A percentile compares a stretch with the other conserved stretches of the same genome.
These are phyloP conservation scores for Hypoxylon fragiforme DNA, from an alignment of 495 filamentous ascomycete species.

Conservation along the genomic window DNA sequence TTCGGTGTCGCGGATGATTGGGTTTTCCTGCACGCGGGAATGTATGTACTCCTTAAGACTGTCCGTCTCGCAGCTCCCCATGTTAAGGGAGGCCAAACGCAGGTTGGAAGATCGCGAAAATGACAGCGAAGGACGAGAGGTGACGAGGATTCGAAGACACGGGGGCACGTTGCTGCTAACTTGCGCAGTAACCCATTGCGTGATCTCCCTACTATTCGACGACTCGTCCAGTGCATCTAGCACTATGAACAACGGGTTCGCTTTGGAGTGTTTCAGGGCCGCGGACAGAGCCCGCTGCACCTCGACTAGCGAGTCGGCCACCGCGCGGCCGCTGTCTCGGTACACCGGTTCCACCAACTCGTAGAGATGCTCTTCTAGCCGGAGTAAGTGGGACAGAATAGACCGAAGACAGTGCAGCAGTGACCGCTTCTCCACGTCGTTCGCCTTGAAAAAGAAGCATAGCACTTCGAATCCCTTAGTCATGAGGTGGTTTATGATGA, in stretches of 20 bases:
- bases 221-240: conserved; percentile 39
- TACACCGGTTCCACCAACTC: conserved; percentile 26
- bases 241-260: conserved; percentile 19
- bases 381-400: conserved; percentile 29
- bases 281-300: conserved; percentile 17
- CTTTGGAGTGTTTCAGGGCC: conserved; percentile 9
- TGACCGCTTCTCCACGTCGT: conserved; percentile 29
- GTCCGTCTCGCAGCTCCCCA: conserved; percentile 12
- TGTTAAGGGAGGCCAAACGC: conserved; percentile 1
- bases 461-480: conserved; percentile 13
- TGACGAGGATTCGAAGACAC: conserved; percentile 12
- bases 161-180: background rate
- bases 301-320: conserved; percentile 29
- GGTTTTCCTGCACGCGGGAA: conserved; percentile 11
- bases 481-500: conserved; percentile 24
- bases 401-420: conserved; percentile 27
- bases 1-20: conserved; percentile 12
- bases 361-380: conserved; percentile 28
- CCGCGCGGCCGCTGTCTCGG: conserved; percentile 28
- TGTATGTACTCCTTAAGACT: conserved; percentile 18
- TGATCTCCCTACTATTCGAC: conserved; percentile 18
- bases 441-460: conserved; percentile 38
- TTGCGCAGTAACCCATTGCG: conserved; percentile 15
- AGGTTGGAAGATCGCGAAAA: background rate
- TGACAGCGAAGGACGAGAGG: conserved; percentile 10